phyloP scores from a whole-genome alignment of 106 monocot genomes.

The Platanthera guangdongensis region DNA sequence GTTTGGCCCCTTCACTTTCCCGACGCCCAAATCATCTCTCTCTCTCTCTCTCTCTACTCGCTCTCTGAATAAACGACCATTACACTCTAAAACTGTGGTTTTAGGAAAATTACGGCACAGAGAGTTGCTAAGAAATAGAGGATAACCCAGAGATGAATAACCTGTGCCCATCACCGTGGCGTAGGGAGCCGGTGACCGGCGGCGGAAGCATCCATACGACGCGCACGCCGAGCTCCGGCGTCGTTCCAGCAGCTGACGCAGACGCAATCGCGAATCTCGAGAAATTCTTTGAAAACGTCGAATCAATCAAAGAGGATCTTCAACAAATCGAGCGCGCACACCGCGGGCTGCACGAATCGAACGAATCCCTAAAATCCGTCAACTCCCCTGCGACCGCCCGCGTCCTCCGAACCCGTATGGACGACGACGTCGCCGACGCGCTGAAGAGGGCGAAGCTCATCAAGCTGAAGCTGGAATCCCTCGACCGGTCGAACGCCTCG shows the following conservation, averaged over 20 bases:
- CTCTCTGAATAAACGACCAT: not conserved
- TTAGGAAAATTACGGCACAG: not conserved
- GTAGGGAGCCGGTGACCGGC: not conserved
- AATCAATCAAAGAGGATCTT: slow-evolving; percentile 26
- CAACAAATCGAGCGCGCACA: slow-evolving; percentile 20
- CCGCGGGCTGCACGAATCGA: slow-evolving; percentile 21
- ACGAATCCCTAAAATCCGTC: slow-evolving; percentile 21
- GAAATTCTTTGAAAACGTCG: slow-evolving; percentile 37
- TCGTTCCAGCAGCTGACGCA: slow-evolving; percentile 10
- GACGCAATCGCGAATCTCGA: slow-evolving; percentile 29
- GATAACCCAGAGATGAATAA: slow-evolving; percentile 9
- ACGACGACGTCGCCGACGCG: slow-evolving; percentile 27
- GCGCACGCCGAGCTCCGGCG: slow-evolving; percentile 4
- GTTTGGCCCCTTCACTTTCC: not conserved
- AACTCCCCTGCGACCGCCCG: slow-evolving; percentile 23
- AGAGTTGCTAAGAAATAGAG: not conserved
- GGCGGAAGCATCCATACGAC: slow-evolving; percentile 10
- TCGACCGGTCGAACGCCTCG: slow-evolving; percentile 36
- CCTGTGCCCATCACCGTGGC: slow-evolving; percentile 18
- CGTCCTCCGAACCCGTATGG: slow-evolving; percentile 28
- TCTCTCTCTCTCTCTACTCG: not conserved
- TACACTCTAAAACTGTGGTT: not conserved
- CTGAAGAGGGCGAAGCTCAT: slow-evolving; percentile 34
- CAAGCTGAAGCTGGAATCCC: slow-evolving; percentile 35
- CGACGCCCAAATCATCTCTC: slow-evolving; percentile 1